These are phyloP conservation scores for Candida tetrigidarum DNA, from an alignment of 1,139 yeast species.

Conservation along the genomic window DNA sequence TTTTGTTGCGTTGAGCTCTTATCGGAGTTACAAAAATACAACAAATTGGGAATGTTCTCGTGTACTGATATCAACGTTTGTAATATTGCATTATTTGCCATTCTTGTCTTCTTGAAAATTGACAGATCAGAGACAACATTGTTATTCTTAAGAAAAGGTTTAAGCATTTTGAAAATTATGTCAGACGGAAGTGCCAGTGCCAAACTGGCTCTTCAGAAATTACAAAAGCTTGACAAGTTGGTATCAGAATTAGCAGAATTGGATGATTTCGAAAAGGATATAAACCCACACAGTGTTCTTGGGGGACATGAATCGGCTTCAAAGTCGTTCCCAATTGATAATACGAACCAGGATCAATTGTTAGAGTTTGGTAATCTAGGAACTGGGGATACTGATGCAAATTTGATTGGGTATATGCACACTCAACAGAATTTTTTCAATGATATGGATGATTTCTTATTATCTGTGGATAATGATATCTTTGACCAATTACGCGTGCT, in stretches of 20 bases:
- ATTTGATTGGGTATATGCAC: slow-evolving; percentile 10
- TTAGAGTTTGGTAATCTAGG: slow-evolving; percentile 11
- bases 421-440: slow-evolving; percentile 13
- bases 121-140: slow-evolving; percentile 22
- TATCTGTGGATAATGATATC: slow-evolving; percentile 14
- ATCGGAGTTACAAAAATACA: slow-evolving; percentile 19
- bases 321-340: slow-evolving; percentile 14
- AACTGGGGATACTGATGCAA: slow-evolving; percentile 8
- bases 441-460: slow-evolving; percentile 13
- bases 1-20: slow-evolving; percentile 21
- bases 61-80: slow-evolving; percentile 23
- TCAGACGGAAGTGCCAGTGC: slow-evolving; percentile 24
- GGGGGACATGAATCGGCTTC: slow-evolving; percentile 14
- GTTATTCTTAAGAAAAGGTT: slow-evolving; percentile 21
- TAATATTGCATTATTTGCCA: slow-evolving; percentile 21
- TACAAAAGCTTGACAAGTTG: slow-evolving; percentile 14
- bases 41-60: slow-evolving; percentile 22
- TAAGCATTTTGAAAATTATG: slow-evolving; percentile 20
- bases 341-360: slow-evolving; percentile 7
- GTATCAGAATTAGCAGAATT: slow-evolving; percentile 16
- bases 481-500: slow-evolving; percentile 13
- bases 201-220: slow-evolving; percentile 14
- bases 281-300: slow-evolving; percentile 13
- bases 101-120: slow-evolving; percentile 21
- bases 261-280: slow-evolving; percentile 14